phyloP scores from a whole-genome alignment of 192 early-diverging fungal genomes.

The Tieghemiomyces parasiticus region DNA sequence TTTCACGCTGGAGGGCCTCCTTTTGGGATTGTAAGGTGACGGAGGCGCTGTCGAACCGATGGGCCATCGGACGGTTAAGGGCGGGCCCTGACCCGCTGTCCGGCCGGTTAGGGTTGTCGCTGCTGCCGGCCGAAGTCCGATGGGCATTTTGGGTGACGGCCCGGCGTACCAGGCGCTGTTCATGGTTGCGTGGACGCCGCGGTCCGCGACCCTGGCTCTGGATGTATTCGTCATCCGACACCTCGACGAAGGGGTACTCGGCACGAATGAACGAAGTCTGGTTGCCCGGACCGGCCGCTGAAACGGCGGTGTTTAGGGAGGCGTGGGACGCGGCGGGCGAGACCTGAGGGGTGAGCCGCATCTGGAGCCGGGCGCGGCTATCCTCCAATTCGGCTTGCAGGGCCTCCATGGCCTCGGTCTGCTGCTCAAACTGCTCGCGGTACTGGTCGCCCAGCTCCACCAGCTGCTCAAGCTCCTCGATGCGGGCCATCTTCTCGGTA shows the following conservation, averaged over 20 bases:
- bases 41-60: neutral
- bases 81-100: neutral
- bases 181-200: neutral
- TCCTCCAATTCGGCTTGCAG: slow-evolving; percentile 9
- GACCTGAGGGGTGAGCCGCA: slow-evolving; percentile 4
- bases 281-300: neutral
- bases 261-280: neutral
- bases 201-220: slow-evolving; percentile 6
- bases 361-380: slow-evolving; percentile 7
- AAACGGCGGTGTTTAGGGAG: neutral
- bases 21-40: neutral
- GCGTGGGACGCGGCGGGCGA: slow-evolving; percentile 2
- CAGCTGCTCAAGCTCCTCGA: slow-evolving; percentile 9
- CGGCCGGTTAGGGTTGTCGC: neutral
- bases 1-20: slow-evolving; percentile 7
- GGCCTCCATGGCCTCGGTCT: slow-evolving; percentile 7
- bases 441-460: slow-evolving; percentile 9
- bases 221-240: slow-evolving; percentile 10
- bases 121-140: too few species aligned
- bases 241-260: slow-evolving; percentile 9
- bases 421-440: slow-evolving; percentile 8
- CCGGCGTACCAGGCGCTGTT: slow-evolving; percentile 1
- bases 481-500: slow-evolving; percentile 6
- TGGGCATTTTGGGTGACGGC: slow-evolving; percentile 5
- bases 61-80: neutral